Evolutionary conservation across 1,139 yeast genomes (phyloP).

Genomic region (Blastobotrys petasosporus): DNA sequence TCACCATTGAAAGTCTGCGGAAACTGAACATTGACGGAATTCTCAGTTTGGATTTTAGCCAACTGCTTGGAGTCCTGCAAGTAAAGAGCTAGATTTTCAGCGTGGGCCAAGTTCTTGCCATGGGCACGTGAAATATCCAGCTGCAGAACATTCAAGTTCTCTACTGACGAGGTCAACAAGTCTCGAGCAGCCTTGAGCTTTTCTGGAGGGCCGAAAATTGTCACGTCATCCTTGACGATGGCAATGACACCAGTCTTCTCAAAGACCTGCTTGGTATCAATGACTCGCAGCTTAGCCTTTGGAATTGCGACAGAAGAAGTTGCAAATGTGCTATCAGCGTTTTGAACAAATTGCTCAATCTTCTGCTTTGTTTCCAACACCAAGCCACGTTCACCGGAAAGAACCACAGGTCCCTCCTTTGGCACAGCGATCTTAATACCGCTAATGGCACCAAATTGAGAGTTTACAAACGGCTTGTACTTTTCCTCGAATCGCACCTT

Average conservation of each 20-base stretch:
- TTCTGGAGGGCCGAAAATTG: conserved; percentile 60
- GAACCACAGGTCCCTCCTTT: conserved; percentile 32
- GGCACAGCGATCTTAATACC: conserved; percentile 38
- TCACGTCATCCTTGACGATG: conserved; percentile 49
- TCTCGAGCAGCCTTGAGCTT: conserved; percentile 58
- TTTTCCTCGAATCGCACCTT: conserved; percentile 37
- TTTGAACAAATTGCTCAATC: conserved; percentile 43
- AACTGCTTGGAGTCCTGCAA: conserved; percentile 49
- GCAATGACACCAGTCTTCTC: conserved; percentile 59
- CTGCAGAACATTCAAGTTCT: conserved; percentile 53
- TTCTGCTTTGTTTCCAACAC: conserved; percentile 46
- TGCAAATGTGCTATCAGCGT: conserved; percentile 31
- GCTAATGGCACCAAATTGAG: conserved; percentile 14
- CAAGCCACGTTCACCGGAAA: conserved; percentile 61
- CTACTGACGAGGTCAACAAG: conserved; percentile 46
- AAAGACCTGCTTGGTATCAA: conserved; percentile 40
- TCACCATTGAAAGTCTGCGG: conserved; percentile 33
- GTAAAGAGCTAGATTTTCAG: conserved; percentile 63
- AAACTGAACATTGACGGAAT: conserved; percentile 49
- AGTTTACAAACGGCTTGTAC: conserved; percentile 28
- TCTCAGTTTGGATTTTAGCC: conserved; percentile 34
- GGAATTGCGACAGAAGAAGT: conserved; percentile 46
- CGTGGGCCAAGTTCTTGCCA: conserved; percentile 71
- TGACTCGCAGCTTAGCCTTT: conserved; percentile 45
- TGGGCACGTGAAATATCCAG: conserved; percentile 85